Base-by-base conservation (phyloP, 192 early-diverging fungal species). In the Podila epigama region DNA sequence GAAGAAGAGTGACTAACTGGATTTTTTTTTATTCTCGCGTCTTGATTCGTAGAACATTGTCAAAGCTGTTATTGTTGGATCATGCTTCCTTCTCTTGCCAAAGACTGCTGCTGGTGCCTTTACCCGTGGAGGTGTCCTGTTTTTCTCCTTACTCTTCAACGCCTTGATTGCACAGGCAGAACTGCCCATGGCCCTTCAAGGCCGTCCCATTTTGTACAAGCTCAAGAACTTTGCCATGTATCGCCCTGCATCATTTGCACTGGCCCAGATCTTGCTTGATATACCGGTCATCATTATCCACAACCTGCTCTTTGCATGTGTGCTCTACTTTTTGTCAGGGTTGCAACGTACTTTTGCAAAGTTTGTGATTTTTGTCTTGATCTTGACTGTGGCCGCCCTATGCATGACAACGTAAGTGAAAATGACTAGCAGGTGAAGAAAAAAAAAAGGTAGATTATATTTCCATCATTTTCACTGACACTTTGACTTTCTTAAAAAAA, bases 91-190 rank as follows among this genome's bases (percentile, higher is more conserved):
- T 20, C n/a, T 48, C 25, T 22, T 48, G n/a, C 44, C 44, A 22
- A 48, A 18, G 15, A 48, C 44, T 6, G 44, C 79, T 37, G 55
- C 58, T 12, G 93, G 92, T 22, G 88, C 92, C 37, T 92, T 92
- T 70, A 84, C 91, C n/a, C 87, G 93, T 31, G 91, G 93, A 54
- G 90, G 91, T 66, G 86, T 86, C 20, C 63, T 94, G 11, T 94
- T 93, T 56, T 91, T 82, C 75, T 82, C 77, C 63, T 70, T 80
- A 51, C 53, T 82, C 11, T 86, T 72, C 64, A 82, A 75, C 51
- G 56, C 82, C 2, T 62, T 84, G 31, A 82, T 87, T 16, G 85
- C 89, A 22, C 83, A 92, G 50, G 80, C 89, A 9, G 86, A 90
- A 63, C 73, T 93, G 16, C 88, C 91, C 34, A 81, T 84, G 60